Base-by-base conservation (phyloP, 2,329 filamentous ascomycete species). In the Fusarium nanum region DNA sequence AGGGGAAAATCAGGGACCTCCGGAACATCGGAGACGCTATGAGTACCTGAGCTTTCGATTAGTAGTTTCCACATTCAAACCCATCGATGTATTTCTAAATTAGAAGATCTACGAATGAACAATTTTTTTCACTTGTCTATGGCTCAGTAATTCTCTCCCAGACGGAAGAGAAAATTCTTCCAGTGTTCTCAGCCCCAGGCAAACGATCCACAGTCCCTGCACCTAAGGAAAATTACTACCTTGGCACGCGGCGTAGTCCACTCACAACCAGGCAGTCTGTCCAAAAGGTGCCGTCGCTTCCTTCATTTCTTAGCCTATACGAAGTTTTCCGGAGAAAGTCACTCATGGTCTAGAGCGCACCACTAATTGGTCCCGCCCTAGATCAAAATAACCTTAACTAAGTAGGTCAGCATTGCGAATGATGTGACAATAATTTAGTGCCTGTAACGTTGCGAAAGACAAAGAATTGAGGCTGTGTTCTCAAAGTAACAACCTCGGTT, bases 191-290 rank as follows among this genome's bases (percentile, higher is more conserved):
- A 40, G 25, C 49, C 7, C 10, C 34, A 11, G 49, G n/a, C 23
- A 28, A n/a, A 41, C 16, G 49, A 53, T 28, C 49, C 49, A 41
- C 49, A 20, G 30, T 27, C 23, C 20, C 7, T n/a, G 37, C 18
- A 20, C 12, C 34, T 41, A 16, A 14, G 14, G n/a, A n/a, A 53
- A 14, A 40, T 16, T 40, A n/a, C 22, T 2, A 25, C 18, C 32
- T n/a, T 52, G 22, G 22, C n/a, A 41, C 28, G 34, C 49, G 49
- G 49, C 49, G 41, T 30, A 53, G 49, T 53, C 49, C 49, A 53
- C 49, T 41, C 11, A 42, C 1, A 28, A 5, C 18, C 1, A 2
- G n/a, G 13, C 34, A 27, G 49, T n/a, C 34, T 53, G 34, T 41
- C 13, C 10, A 40, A 14, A 41, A 20, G 22, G 32, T 28, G 49